Evolutionary conservation across 805 yeast species (phyloP), one percentile per base, ranked within the genome.

Genomic region (Sugiyamaella floridensis): DNA sequence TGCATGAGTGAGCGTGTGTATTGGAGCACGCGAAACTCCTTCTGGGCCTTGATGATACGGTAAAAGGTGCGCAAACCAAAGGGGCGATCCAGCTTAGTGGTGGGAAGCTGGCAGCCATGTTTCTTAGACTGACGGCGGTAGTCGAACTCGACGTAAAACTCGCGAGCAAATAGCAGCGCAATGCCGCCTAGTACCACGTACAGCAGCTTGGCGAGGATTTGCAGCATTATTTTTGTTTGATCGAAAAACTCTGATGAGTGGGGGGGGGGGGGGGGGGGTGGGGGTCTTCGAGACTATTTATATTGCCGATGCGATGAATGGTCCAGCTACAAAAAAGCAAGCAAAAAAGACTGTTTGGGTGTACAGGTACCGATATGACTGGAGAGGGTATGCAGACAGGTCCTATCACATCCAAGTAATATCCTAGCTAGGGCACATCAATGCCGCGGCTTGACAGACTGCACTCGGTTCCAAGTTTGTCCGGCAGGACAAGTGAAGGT

Each of bases 21-120:
- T 19, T 50, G 43, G 2, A 50, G 32, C 32, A 50, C 28, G 12
- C 43, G 14, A 32, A 5, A 5, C 15, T 45, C 20, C 26, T 40
- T 37, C 28, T 16, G 20, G 22, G 45, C 45, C 28, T 40, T 29
- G 18, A 50, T n/a, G 11, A 45, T 34, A 4, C 19, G 18, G 20
- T 20, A n/a, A 26, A 50, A 45, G 16, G 49, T 15, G 9, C 44
- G 49, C 4, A 45, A 40, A 9, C 55, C 55, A 43, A 47, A 51
- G 15, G 55, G 55, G n/a, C 55, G 18, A 22, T 47, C 37, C 34
- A 48, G 12, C 4, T 40, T 22, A 4, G 32, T 51, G n/a, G 7
- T n/a, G 4, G 55, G 55, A 2, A 26, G 22, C 14, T 16, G 45
- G 29, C 46, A 45, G 10, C 48, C 48, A 14, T 26, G 28, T 11